Evolutionary conservation across 129 eudicot species (phyloP).

Genomic region (Flaveria robusta): DNA sequence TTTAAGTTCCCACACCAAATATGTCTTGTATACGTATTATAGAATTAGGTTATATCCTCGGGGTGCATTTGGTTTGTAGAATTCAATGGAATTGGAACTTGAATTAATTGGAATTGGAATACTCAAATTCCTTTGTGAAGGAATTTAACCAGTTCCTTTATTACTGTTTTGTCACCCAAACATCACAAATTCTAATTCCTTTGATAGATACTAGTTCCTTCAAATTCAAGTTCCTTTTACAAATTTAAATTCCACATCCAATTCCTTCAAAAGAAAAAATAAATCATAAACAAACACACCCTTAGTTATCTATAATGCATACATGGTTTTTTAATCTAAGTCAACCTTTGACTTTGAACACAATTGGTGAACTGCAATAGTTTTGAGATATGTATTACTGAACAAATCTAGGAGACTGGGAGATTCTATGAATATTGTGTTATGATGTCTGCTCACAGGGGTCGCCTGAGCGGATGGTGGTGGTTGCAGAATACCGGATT

Average conservation of each 20-base stretch:
- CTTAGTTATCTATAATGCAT: neutral
- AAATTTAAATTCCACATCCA: too few relatives aligned
- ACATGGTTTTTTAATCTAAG: neutral
- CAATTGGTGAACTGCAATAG: neutral
- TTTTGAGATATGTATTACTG: neutral
- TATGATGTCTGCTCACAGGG: conserved; percentile 47
- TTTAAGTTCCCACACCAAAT: conserved; percentile 1
- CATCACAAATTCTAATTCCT: too few relatives aligned
- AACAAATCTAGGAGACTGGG: neutral
- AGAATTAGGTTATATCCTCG: neutral
- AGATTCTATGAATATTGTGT: conserved; percentile 11
- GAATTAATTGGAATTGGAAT: too few relatives aligned
- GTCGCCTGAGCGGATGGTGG: conserved; percentile 53
- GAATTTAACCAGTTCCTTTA: too few relatives aligned
- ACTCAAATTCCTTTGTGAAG: too few relatives aligned
- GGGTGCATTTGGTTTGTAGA: neutral
- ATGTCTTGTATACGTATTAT: conserved; percentile 1
- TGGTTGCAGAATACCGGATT: conserved; percentile 70
- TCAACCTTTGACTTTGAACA: neutral
- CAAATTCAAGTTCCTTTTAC: too few relatives aligned
- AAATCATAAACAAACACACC: too few relatives aligned
- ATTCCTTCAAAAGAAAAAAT: too few relatives aligned
- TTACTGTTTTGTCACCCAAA: too few relatives aligned
- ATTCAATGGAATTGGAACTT: too few relatives aligned
- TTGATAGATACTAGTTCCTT: too few relatives aligned